phyloP scores from a whole-genome alignment of 2,329 filamentous ascomycete species.

The Ceratocystis alfenasii region DNA sequence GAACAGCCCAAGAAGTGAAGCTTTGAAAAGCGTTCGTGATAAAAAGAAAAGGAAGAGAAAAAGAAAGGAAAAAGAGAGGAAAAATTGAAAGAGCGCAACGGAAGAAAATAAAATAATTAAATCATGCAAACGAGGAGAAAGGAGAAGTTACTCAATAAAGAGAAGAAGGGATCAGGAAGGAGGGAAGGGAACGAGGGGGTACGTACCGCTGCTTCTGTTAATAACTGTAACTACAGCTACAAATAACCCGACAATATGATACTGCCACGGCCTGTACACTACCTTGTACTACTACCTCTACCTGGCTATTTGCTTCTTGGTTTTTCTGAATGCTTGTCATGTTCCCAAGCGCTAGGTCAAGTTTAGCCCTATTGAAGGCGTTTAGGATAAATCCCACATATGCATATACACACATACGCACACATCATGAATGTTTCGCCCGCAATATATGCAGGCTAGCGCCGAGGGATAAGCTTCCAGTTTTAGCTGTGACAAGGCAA shows the following conservation, averaged over 20 bases:
- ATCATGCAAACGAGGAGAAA: conserved; percentile 12
- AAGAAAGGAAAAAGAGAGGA: background rate
- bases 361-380: background rate
- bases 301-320: background rate
- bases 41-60: background rate
- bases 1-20: conserved; percentile 9
- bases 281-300: background rate
- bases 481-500: background rate
- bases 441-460: no score
- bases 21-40: conserved; percentile 1
- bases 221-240: conserved; percentile 5
- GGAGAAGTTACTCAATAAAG: conserved; percentile 13
- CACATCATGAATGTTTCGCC: no score
- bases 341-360: background rate
- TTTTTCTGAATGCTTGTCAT: background rate
- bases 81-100: background rate
- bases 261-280: background rate
- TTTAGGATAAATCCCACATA: no score
- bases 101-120: conserved; percentile 12
- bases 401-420: background rate
- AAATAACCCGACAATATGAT: background rate
- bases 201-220: background rate
- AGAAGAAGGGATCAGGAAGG: background rate
- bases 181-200: background rate
- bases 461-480: no score